Evolutionary conservation across 768 basidiomycete species (phyloP).

Genomic region (Naganishia friedmannii): DNA sequence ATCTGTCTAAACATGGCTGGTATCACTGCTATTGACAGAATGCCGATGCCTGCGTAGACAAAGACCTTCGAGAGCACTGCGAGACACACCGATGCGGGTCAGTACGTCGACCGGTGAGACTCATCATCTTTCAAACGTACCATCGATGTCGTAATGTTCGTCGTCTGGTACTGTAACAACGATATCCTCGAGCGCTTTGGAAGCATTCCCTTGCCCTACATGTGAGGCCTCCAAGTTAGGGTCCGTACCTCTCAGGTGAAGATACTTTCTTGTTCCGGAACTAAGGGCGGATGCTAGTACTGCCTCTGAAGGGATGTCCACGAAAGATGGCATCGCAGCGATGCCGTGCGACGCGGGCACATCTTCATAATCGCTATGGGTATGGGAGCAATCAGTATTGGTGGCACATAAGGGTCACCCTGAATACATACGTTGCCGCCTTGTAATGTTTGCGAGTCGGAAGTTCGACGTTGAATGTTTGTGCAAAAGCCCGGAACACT

Average conservation of each 20-base stretch:
- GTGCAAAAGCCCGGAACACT: slow-evolving; percentile 66
- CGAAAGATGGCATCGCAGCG: slow-evolving; percentile 75
- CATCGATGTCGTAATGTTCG: slow-evolving; percentile 82
- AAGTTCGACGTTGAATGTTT: slow-evolving; percentile 62
- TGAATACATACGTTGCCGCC: slow-evolving; percentile 65
- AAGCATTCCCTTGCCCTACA: neutral
- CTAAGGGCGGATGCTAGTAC: slow-evolving; percentile 28
- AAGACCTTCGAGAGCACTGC: slow-evolving; percentile 83
- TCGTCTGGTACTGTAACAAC: slow-evolving; percentile 47
- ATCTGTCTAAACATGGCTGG: slow-evolving; percentile 17
- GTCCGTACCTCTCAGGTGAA: slow-evolving; percentile 3
- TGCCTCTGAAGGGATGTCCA: slow-evolving; percentile 63
- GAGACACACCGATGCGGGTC: slow-evolving; percentile 14
- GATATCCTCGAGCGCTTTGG: neutral
- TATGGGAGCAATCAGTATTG: neutral
- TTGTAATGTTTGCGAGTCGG: slow-evolving; percentile 85
- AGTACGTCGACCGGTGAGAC: neutral
- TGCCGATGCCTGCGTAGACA: slow-evolving; percentile 81
- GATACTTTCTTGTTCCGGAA: slow-evolving; percentile 19
- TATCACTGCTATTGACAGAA: slow-evolving; percentile 15
- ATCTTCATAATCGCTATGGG: slow-evolving; percentile 60
- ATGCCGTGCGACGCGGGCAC: slow-evolving; percentile 58
- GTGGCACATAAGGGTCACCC: neutral
- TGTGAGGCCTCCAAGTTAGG: slow-evolving; percentile 1
- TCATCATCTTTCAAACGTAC: slow-evolving; percentile 54